Base-by-base conservation (phyloP, 306 rosid genomes). In the Trichosanthes truncata region DNA sequence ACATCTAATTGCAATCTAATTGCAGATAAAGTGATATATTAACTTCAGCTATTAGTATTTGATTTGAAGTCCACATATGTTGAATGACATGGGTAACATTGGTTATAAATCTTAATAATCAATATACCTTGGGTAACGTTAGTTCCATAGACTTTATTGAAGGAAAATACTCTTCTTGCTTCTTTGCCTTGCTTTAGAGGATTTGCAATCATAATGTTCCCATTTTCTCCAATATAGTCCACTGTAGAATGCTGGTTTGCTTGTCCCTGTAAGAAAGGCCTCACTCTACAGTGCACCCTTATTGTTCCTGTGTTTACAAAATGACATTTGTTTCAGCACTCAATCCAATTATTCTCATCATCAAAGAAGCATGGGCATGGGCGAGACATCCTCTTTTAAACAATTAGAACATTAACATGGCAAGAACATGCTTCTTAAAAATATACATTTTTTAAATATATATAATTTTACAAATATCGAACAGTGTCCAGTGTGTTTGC, bases 271-370 rank as follows among this genome's bases (percentile, higher is more conserved):
- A 90, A 87, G 85, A 90, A 95, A 55, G 98, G 97, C 63, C 92
- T 92, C 84, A 95, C 97, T 89, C 98, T 91, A 80, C 98, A 95
- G 65, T 92, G 91, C 46, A 95, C 97, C 85, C 98, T 92, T 66
- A 95, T 92, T 60, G 97, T 82, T 84, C 98, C 98, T 95, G 88
- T 38, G 74, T 48, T 68, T 79, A 63, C 77, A n/a, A 13, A 81
- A 65, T 77, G 52, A 79, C 41, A 48, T 49, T 80, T 46, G 78
- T 10, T 69, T 48, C 74, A 76, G 33, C 75, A 66, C 59, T 45
- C 7, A 33, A 31, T 46, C 43, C 15, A 23, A 29, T 38, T n/a
- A 79, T 3, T 26, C 23, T 73, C 77, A 4, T 73, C 25, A 73
- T 15, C 55, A 46, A 21, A 69, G 52, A 38, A 67, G 17, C 74